Evolutionary conservation across 495 filamentous ascomycete species (phyloP).

Genomic region (Neurospora sp.): DNA sequence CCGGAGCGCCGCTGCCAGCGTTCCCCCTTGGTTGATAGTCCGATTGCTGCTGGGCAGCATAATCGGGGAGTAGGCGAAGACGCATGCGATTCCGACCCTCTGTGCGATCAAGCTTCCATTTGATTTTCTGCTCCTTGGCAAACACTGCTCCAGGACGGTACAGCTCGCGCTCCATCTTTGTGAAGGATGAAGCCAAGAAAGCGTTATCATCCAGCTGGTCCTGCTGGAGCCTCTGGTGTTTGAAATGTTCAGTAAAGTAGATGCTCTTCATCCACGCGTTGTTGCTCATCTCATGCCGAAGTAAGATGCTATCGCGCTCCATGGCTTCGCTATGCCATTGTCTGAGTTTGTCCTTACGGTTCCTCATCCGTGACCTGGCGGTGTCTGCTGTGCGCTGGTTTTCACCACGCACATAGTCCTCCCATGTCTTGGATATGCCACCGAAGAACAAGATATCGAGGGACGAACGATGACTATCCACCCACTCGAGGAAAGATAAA

Average conservation of each 20-base stretch:
- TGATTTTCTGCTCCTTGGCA: constrained; percentile 50
- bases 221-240: constrained; percentile 76
- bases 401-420: constrained; percentile 68
- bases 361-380: constrained; percentile 53
- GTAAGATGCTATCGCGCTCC: constrained; percentile 56
- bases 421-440: constrained; percentile 70
- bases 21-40: constrained; percentile 83
- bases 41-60: constrained; percentile 50
- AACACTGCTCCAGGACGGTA: constrained; percentile 70
- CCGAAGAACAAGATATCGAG: constrained; percentile 73
- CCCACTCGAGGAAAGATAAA: constrained; percentile 74
- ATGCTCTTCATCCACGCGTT: constrained; percentile 92
- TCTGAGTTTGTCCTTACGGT: constrained; percentile 71
- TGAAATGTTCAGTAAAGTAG: constrained; percentile 80
- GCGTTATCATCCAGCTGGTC: constrained; percentile 81
- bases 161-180: constrained; percentile 62
- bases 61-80: constrained; percentile 70
- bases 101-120: constrained; percentile 89
- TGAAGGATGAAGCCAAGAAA: constrained; percentile 64
- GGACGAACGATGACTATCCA: constrained; percentile 73
- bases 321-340: constrained; percentile 62
- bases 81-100: constrained; percentile 96
- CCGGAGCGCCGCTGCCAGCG: constrained; percentile 15
- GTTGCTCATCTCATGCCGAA: constrained; percentile 72
- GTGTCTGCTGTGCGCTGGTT: constrained; percentile 67